These are phyloP conservation scores for Eimeria tenella DNA, from an alignment of 169 alveolate species.

Conservation along the genomic window DNA sequence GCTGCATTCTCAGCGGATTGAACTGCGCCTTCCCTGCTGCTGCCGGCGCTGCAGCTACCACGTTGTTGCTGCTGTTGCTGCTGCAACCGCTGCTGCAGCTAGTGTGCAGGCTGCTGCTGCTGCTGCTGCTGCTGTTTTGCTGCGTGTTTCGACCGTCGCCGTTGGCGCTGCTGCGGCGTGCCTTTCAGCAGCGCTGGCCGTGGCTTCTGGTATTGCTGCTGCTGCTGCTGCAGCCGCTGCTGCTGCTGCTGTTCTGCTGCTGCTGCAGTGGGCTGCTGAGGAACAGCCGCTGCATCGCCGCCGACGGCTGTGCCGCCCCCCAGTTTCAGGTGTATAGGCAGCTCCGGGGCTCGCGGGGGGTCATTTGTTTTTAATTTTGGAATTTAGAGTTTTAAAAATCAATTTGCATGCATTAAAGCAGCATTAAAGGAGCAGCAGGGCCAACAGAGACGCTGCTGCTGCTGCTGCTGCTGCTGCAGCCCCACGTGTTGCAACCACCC, in stretches of 20 bases:
- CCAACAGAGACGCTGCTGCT: not conserved
- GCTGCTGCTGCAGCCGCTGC: constrained; percentile 29
- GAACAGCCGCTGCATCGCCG: constrained; percentile 38
- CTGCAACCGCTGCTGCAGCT: not conserved
- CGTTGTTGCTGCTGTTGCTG: not conserved
- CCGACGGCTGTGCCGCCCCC: constrained; percentile 24
- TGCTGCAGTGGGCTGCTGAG: constrained; percentile 16
- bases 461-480: constrained; percentile 43
- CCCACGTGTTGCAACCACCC: not conserved
- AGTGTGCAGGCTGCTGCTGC: not conserved
- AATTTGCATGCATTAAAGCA: not conserved
- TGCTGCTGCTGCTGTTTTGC: not conserved
- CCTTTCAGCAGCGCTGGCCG: not conserved
- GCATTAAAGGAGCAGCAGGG: not conserved
- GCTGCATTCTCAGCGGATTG: not conserved
- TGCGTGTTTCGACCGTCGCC: not conserved
- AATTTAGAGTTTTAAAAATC: too few species aligned
- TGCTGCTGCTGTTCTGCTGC: constrained; percentile 71
- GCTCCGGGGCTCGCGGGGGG: not conserved
- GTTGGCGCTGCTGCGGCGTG: constrained; percentile 4
- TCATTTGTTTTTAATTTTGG: too few species aligned
- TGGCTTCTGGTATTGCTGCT: not conserved
- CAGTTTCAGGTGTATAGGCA: not conserved
- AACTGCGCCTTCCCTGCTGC: not conserved
- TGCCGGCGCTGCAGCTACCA: not conserved